Base-by-base conservation (phyloP, 2,329 filamentous ascomycete species). In the Clarireedia homoeocarpa region DNA sequence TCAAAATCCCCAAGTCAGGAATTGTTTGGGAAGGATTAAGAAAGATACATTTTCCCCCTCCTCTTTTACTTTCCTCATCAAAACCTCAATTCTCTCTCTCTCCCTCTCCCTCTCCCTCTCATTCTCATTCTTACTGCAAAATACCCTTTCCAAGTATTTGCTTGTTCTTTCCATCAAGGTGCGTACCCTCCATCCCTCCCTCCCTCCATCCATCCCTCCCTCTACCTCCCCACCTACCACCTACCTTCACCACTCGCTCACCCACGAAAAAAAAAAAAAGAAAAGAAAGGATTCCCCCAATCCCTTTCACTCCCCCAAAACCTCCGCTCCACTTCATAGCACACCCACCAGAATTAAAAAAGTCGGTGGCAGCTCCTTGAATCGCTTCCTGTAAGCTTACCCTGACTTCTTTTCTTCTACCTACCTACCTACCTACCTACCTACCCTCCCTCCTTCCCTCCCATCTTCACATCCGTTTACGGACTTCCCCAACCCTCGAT, bases 401-500 rank as follows among this genome's bases (percentile, higher is more conserved):
- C 20, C 40, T 17, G 20, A 44, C 44, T 36, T 20, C 4, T n/a
- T 34, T 27, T 24, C 27, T 12, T n/a, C 14, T 10, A 20, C 30
- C 26, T 12, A 2, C 24, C 4, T 40, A 17, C 17, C 51, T 40
- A 20, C 47, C 20, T 20, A 3, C 17, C 14, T n/a, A 20, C 30
- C 26, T n/a, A 2, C 26, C 4, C 51, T 26, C 20, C 51, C 51
- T 36, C 48, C 23, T 20, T 6, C 17, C 14, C 34, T 24, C 7
- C 48, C 20, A 36, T 17, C 20, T 12, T 12, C 10, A 26, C 48
- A n/a, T 54, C 52, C 44, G 44, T 48, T 48, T 47, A 48, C 52
- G 52, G 52, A 54, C 52, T 54, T 54, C 52, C 52, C 52, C 52
- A 54, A 48, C 12, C 30, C 17, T 15, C 40, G 10, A 44, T 20